Conservation (phyloP, 441 rosid genomes). For the Cnidoscolus chayamansa region DNA sequence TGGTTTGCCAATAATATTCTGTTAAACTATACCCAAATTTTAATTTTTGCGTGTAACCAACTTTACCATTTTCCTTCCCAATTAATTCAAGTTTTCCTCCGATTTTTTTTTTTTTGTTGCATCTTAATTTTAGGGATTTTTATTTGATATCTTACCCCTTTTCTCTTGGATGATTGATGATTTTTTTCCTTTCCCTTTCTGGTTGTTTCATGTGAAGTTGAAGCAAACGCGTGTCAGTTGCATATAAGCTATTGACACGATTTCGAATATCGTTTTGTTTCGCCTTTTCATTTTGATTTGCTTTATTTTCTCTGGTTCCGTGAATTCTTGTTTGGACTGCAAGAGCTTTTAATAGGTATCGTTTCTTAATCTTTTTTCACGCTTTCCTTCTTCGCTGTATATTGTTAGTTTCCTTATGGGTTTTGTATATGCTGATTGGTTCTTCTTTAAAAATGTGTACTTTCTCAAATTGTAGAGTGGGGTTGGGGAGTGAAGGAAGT, state of each 20-base stretch:
- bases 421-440: not conserved
- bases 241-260: slow-evolving; percentile 9
- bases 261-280: not conserved
- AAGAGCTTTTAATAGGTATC: not conserved
- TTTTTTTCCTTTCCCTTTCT: not conserved
- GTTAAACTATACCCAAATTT: not conserved
- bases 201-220: slow-evolving; percentile 15
- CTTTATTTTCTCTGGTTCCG: not conserved
- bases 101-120: not conserved
- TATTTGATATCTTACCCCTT: not conserved
- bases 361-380: not conserved
- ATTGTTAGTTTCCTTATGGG: not conserved
- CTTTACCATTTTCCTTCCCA: not conserved
- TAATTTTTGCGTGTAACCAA: slow-evolving; percentile 9
- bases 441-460: not conserved
- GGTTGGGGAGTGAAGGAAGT: too few species aligned
- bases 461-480: not conserved
- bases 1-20: not conserved
- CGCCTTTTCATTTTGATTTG: not conserved
- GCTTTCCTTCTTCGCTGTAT: not conserved
- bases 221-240: slow-evolving; percentile 20
- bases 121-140: slow-evolving; percentile 1
- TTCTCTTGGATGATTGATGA: not conserved
- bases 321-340: not conserved
- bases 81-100: not conserved